Evolutionary conservation across 108 stramenopile genomes (phyloP).

Genomic region (Discostella stelligeroides): DNA sequence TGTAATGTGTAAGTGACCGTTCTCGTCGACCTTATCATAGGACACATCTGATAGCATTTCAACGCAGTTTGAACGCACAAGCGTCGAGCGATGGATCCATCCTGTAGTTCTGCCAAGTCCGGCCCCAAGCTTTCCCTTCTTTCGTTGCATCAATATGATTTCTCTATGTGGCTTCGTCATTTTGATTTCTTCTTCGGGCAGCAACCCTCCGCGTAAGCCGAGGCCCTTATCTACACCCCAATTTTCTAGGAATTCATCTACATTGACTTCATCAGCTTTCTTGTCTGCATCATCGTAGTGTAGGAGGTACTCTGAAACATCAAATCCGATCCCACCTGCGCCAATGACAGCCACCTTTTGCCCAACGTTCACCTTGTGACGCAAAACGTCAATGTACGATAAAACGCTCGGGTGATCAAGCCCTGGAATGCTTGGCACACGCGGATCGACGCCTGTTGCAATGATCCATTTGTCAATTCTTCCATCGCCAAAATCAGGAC

Average conservation of each 20-base stretch:
- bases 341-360: constrained; percentile 93
- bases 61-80: constrained; percentile 81
- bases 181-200: constrained; percentile 31
- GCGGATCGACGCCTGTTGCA: constrained; percentile 93
- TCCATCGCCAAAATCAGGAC: constrained; percentile 6
- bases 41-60: constrained; percentile 83
- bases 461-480: constrained; percentile 89
- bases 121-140: constrained; percentile 89
- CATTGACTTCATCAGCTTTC: constrained; percentile 57
- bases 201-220: constrained; percentile 65
- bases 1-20: constrained; percentile 90
- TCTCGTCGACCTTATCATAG: constrained; percentile 90
- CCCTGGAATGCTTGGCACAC: constrained; percentile 86
- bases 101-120: constrained; percentile 95
- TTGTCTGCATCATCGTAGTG: constrained; percentile 60
- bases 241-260: constrained; percentile 84
- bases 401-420: constrained; percentile 89
- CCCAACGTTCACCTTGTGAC: constrained; percentile 80
- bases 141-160: constrained; percentile 91
- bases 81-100: constrained; percentile 95
- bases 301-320: constrained; percentile 93
- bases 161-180: constrained; percentile 60
- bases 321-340: constrained; percentile 98
- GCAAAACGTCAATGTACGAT: constrained; percentile 94
- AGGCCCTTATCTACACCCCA: constrained; percentile 91